A percentile compares a stretch with the other conserved stretches of the same genome.
phyloP scores from a whole-genome alignment of 2,329 filamentous ascomycete species.

The Hymenoscyphus occultus region DNA sequence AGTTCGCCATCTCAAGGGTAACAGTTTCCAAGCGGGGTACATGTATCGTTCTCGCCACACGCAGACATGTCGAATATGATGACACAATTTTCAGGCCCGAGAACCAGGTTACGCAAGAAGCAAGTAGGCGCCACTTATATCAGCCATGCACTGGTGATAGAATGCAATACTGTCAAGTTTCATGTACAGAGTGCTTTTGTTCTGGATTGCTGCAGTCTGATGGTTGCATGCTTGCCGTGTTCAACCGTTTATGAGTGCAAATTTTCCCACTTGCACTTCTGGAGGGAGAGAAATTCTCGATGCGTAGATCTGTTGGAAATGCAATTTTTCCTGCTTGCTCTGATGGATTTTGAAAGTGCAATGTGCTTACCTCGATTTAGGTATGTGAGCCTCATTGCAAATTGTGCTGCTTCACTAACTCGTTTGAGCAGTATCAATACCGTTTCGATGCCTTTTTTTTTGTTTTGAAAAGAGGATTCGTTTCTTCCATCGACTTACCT shows the following conservation, averaged over 20 bases:
- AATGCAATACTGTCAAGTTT: not conserved
- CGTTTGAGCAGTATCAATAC: too few relatives aligned
- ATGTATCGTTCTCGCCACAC: not conserved
- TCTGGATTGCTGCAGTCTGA: not conserved
- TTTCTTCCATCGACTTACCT: too few relatives aligned
- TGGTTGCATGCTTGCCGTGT: not conserved
- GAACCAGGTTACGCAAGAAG: constrained; percentile 3
- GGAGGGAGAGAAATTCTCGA: not conserved
- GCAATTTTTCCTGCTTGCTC: not conserved
- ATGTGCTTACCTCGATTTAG: too few relatives aligned
- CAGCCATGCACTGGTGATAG: not conserved
- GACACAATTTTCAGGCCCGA: not conserved
- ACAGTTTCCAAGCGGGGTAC: not conserved
- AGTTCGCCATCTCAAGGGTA: constrained; percentile 3
- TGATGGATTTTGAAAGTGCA: too few relatives aligned
- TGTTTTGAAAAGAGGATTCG: too few relatives aligned
- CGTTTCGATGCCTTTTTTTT: too few relatives aligned
- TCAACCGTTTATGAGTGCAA: not conserved
- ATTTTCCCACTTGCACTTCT: not conserved
- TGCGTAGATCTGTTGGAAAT: not conserved
- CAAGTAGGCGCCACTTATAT: not conserved
- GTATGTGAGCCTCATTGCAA: too few relatives aligned
- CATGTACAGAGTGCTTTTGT: not conserved
- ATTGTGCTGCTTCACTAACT: too few relatives aligned
- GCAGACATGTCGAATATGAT: not conserved